These are phyloP conservation scores for Globisporangium takayamanum DNA, from an alignment of 352 stramenopile species.

Conservation along the genomic window DNA sequence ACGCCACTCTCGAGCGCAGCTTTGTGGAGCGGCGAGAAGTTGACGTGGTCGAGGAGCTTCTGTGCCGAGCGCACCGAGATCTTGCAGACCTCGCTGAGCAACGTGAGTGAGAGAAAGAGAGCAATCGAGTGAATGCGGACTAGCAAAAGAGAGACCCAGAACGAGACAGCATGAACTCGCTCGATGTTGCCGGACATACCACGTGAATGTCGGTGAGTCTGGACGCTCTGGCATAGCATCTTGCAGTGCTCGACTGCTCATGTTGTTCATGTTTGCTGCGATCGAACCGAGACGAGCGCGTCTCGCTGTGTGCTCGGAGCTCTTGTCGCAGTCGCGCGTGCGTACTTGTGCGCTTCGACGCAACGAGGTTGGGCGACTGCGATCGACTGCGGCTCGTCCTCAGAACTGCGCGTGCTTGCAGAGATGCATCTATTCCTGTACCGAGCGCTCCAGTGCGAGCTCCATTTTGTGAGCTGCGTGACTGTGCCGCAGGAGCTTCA, in stretches of 20 bases:
- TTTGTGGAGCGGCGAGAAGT: slow-evolving; percentile 85
- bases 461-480: not conserved
- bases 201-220: slow-evolving; percentile 63
- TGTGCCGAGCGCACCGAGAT: slow-evolving; percentile 83
- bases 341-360: not conserved
- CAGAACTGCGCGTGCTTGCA: not conserved
- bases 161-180: not conserved
- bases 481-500: not conserved
- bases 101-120: slow-evolving; percentile 5
- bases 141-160: not conserved
- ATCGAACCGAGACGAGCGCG: not conserved
- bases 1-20: slow-evolving; percentile 52
- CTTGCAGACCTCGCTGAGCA: slow-evolving; percentile 79
- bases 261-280: not conserved
- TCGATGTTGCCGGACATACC: slow-evolving; percentile 21
- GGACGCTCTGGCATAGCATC: slow-evolving; percentile 18
- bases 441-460: not conserved
- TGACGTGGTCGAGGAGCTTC: slow-evolving; percentile 85
- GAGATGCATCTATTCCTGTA: not conserved
- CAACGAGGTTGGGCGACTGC: not conserved
- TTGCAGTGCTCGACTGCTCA: slow-evolving; percentile 1
- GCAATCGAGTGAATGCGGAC: not conserved
- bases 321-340: not conserved
- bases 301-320: not conserved
- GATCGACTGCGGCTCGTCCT: not conserved